These are phyloP conservation scores for Yueomyces sinensis DNA, from an alignment of 805 yeast genomes.

Conservation along the genomic window DNA sequence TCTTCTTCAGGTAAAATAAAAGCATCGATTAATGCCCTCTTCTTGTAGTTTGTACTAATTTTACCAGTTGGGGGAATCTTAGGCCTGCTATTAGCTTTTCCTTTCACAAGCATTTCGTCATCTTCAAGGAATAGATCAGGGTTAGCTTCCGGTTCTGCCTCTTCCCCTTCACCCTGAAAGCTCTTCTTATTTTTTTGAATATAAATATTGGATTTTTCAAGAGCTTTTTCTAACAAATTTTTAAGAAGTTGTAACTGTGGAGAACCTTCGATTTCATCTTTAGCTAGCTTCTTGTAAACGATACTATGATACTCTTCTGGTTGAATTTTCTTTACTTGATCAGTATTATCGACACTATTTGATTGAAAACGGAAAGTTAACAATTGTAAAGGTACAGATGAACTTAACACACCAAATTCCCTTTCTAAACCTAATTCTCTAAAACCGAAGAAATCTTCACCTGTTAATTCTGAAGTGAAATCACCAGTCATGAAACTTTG, in stretches of 20 bases:
- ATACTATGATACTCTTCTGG: slow-evolving; percentile 54
- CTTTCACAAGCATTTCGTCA: slow-evolving; percentile 72
- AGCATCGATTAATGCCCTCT: slow-evolving; percentile 39
- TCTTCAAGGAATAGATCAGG: slow-evolving; percentile 42
- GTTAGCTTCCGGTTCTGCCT: slow-evolving; percentile 12
- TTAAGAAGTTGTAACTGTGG: slow-evolving; percentile 36
- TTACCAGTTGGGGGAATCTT: slow-evolving; percentile 88
- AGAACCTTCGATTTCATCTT: slow-evolving; percentile 37
- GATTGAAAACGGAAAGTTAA: slow-evolving; percentile 47
- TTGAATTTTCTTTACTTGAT: slow-evolving; percentile 37
- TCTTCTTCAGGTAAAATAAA: slow-evolving; percentile 35
- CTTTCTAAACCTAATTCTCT: slow-evolving; percentile 85
- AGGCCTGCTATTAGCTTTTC: slow-evolving; percentile 51
- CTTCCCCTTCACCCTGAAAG: slow-evolving; percentile 23
- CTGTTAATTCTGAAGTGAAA: slow-evolving; percentile 73
- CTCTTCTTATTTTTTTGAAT: slow-evolving; percentile 23
- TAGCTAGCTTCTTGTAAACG: slow-evolving; percentile 38
- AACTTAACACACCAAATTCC: slow-evolving; percentile 73
- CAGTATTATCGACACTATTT: slow-evolving; percentile 46
- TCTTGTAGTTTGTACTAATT: slow-evolving; percentile 59
- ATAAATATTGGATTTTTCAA: slow-evolving; percentile 29
- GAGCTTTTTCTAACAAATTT: slow-evolving; percentile 36
- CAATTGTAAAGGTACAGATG: slow-evolving; percentile 81
- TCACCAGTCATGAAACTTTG: slow-evolving; percentile 94
- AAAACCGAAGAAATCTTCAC: slow-evolving; percentile 97